A percentile compares a stretch with the other conserved stretches of the same genome.
These are phyloP conservation scores for Populus davidiana DNA, from an alignment of 345 rosid species.

Conservation along the genomic window DNA sequence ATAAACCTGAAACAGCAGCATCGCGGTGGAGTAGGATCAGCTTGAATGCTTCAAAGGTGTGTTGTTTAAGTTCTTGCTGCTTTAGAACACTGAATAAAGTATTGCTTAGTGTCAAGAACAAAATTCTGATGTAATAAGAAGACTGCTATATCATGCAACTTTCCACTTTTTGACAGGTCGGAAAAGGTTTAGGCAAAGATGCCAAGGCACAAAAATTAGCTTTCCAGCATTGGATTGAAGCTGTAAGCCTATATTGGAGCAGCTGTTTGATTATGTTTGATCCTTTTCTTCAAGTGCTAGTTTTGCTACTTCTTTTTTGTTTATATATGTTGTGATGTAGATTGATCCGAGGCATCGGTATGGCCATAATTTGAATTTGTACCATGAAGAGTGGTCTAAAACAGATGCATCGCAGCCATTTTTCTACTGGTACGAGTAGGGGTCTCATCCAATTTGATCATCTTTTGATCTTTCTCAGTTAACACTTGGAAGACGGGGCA, in stretches of 20 bases:
- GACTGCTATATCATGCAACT: too few relatives aligned
- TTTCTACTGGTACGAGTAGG: slow-evolving; percentile 62
- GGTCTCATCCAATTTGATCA: too few relatives aligned
- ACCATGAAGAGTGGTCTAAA: slow-evolving; percentile 78
- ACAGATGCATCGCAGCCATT: slow-evolving; percentile 82
- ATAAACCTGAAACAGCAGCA: slow-evolving; percentile 57
- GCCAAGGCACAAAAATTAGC: slow-evolving; percentile 80
- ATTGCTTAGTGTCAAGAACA: too few relatives aligned
- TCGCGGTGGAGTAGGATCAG: slow-evolving; percentile 74
- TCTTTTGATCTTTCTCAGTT: too few relatives aligned
- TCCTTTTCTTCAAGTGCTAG: neutral
- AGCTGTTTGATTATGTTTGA: slow-evolving; percentile 12
- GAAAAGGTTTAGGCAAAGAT: slow-evolving; percentile 55
- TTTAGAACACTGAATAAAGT: too few relatives aligned
- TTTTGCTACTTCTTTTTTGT: neutral
- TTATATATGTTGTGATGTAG: slow-evolving; percentile 25
- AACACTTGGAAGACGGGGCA: neutral
- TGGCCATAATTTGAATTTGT: slow-evolving; percentile 74
- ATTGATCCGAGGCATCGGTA: slow-evolving; percentile 95
- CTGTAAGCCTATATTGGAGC: slow-evolving; percentile 2
- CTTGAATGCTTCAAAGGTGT: slow-evolving; percentile 81
- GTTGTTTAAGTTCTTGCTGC: neutral
- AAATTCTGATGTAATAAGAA: neutral
- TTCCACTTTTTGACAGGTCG: slow-evolving; percentile 51
- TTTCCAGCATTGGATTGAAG: slow-evolving; percentile 90